Evolutionary conservation across 2,329 filamentous ascomycete genomes (phyloP), one percentile per base, ranked within the genome.

Genomic region (Colletotrichum lentis): DNA sequence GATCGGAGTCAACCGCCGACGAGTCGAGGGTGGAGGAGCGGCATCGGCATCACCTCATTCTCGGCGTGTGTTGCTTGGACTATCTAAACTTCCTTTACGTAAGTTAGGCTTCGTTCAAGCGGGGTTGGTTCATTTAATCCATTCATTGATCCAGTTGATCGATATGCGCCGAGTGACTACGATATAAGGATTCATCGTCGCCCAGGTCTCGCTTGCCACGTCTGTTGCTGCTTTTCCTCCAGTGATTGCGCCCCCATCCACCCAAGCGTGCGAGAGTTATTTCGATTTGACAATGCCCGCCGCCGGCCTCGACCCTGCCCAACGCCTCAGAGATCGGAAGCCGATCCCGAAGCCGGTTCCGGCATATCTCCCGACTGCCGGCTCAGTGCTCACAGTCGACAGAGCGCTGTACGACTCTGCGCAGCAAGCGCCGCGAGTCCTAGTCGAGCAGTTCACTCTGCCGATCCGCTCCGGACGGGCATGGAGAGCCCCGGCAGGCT

Each of bases 381-480:
- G 80, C 5, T 83, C 82, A 3, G 79, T 80, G 2, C 73, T 84
- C 24, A 78, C 77, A 0, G 81, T 85, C 11, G 79, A 86, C 72
- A 77, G 77, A 59, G 65, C 72, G 3, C 70, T 82, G 7, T 92
- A 96, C 79, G 83, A 88, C 4, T 82, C 86, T 2, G 86, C 95
- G 22, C 86, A 88, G 44, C 69, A 76, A 3, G 81, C 82, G 0
- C 78, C 80, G 0, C 78, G 85, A 0, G 73, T 77, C 0, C 72
- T 83, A 1, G 41, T 82, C 6, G 75, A 84, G 2, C 80, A 86
- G 7, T 90, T 91, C 71, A 86, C 85, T 2, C 81, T 96, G 35
- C 90, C 91, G 0, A 91, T 93, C 37, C 88, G 92, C 41, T 92
- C 90, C 2, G 93, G 90, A 1, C 83, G 83, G 68, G 91, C 92